phyloP scores from a whole-genome alignment of 2,329 filamentous ascomycete species.

The Xylariaceae sp. region DNA sequence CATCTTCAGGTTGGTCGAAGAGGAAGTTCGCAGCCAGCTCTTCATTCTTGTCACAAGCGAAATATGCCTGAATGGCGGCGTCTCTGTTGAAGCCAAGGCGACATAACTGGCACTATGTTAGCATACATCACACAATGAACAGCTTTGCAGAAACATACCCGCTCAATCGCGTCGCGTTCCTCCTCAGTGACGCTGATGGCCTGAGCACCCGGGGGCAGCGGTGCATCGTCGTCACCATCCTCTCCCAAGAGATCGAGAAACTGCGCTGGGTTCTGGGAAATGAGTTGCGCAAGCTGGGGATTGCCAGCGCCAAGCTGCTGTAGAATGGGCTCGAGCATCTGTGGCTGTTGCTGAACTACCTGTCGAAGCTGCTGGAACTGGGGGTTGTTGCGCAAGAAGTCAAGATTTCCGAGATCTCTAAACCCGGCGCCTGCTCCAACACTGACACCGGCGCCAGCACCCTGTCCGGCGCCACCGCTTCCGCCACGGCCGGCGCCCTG shows the following conservation, averaged over 20 bases:
- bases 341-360: conserved; percentile 93
- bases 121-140: conserved; percentile 2
- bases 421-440: conserved; percentile 49
- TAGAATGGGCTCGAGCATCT: conserved; percentile 97
- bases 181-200: conserved; percentile 91
- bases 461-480: conserved; percentile 40
- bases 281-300: conserved; percentile 87
- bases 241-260: conserved; percentile 89
- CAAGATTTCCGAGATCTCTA: conserved; percentile 66
- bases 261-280: conserved; percentile 85
- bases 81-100: conserved; percentile 90
- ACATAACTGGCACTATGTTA: conserved; percentile 60
- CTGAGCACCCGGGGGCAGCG: conserved; percentile 81
- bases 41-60: conserved; percentile 99
- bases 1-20: conserved; percentile 93
- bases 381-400: conserved; percentile 90
- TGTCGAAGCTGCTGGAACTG: conserved; percentile 98
- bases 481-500: conserved; percentile 43
- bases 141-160: conserved; percentile 50
- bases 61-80: conserved; percentile 95
- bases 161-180: conserved; percentile 93
- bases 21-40: conserved; percentile 97
- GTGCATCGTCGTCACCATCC: conserved; percentile 77
- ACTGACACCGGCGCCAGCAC: conserved; percentile 31
- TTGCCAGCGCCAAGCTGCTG: conserved; percentile 95